Evolutionary conservation across 2,329 filamentous ascomycete species (phyloP).

Genomic region (Leptosphaerulina australis): DNA sequence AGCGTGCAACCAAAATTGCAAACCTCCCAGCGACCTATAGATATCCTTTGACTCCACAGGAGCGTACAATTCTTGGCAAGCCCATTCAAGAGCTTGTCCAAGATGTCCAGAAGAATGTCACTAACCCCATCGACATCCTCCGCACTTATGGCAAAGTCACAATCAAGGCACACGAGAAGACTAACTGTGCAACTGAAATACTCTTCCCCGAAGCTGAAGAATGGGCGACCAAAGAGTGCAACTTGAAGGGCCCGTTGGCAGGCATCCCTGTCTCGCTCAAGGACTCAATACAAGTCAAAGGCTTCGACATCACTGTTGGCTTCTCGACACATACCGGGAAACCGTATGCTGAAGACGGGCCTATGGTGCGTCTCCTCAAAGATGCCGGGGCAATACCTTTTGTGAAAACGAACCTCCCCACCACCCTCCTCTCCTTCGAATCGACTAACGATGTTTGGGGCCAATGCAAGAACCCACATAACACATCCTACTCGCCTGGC

Average conservation of each 20-base stretch:
- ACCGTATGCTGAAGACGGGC: conserved; percentile 69
- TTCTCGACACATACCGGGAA: conserved; percentile 77
- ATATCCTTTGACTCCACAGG: conserved; percentile 65
- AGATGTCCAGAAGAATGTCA: conserved; percentile 72
- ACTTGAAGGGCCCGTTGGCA: conserved; percentile 80
- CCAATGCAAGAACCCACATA: conserved; percentile 80
- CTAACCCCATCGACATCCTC: conserved; percentile 75
- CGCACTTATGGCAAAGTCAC: conserved; percentile 86
- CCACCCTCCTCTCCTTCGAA: conserved; percentile 86
- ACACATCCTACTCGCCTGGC: conserved; percentile 81
- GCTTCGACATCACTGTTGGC: conserved; percentile 82
- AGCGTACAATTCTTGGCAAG: conserved; percentile 71
- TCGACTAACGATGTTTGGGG: conserved; percentile 84
- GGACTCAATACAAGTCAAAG: conserved; percentile 74
- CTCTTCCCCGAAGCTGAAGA: conserved; percentile 77
- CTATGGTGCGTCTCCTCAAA: conserved; percentile 77
- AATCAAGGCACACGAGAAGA: conserved; percentile 80
- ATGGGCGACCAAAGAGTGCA: conserved; percentile 68
- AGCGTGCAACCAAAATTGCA: conserved; percentile 72
- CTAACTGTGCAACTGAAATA: conserved; percentile 89
- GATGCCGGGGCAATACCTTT: conserved; percentile 89
- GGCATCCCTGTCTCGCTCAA: conserved; percentile 89
- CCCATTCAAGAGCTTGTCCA: conserved; percentile 80
- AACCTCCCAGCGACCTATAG: conserved; percentile 70
- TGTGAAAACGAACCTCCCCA: conserved; percentile 89